Conservation (phyloP, 2,329 filamentous ascomycete species). For the Metarhizium album region DNA sequence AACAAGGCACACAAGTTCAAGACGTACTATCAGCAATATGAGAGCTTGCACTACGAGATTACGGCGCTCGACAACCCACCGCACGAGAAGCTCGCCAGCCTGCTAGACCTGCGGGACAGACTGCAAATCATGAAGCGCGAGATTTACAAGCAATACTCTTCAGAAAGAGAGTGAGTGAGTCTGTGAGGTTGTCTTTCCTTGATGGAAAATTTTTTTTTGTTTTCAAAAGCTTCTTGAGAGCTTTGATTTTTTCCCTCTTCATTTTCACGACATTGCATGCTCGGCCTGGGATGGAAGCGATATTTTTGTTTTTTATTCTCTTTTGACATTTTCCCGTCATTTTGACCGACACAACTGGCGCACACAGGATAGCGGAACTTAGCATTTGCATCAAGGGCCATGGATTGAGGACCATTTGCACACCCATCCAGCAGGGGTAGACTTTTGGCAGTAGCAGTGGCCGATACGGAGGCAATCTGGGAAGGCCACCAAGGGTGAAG, state of each 20-base stretch:
- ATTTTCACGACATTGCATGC: slow-evolving; percentile 5
- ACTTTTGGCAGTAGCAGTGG: background rate
- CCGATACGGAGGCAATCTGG: background rate
- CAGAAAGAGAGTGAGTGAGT: slow-evolving; percentile 15
- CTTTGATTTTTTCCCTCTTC: background rate
- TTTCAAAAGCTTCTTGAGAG: background rate
- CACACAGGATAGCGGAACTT: slow-evolving; percentile 3
- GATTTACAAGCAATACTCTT: slow-evolving; percentile 39
- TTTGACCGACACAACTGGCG: slow-evolving; percentile 1
- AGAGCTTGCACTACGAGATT: slow-evolving; percentile 45
- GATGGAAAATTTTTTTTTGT: background rate
- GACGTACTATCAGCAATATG: slow-evolving; percentile 44
- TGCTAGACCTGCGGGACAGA: slow-evolving; percentile 43
- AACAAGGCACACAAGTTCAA: slow-evolving; percentile 46
- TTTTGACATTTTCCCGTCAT: background rate
- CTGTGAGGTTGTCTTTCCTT: no score
- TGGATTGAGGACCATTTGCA: slow-evolving; percentile 1
- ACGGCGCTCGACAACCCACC: slow-evolving; percentile 37
- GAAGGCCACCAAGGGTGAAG: no score
- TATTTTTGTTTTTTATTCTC: background rate
- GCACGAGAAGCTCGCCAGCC: slow-evolving; percentile 36
- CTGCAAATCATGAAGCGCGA: slow-evolving; percentile 47
- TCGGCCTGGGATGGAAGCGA: slow-evolving; percentile 3
- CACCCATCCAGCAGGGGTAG: background rate
- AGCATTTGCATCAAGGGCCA: slow-evolving; percentile 3